These are phyloP conservation scores for Pilasporangium apinafurcum DNA, from an alignment of 352 stramenopile genomes.

Conservation along the genomic window DNA sequence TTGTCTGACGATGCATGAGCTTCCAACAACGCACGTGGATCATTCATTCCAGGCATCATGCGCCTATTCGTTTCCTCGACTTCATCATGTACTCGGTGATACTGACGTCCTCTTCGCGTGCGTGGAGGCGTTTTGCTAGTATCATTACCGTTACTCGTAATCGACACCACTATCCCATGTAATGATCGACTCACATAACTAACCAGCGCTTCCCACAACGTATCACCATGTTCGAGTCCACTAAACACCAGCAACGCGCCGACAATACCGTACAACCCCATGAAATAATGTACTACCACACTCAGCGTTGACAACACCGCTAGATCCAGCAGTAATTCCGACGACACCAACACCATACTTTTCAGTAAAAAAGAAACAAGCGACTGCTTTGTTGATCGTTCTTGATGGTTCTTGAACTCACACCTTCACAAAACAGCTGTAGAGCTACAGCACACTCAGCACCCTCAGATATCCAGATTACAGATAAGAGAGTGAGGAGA, in stretches of 20 bases:
- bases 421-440: too few species aligned
- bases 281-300: conserved; percentile 59
- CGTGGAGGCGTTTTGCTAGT: not conserved
- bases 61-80: not conserved
- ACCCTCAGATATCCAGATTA: too few species aligned
- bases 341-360: conserved; percentile 3
- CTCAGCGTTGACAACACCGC: conserved; percentile 45
- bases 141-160: not conserved
- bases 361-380: too few species aligned
- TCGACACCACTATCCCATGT: too few species aligned
- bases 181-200: too few species aligned
- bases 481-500: too few species aligned
- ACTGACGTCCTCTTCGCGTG: not conserved
- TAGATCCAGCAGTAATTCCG: conserved; percentile 46
- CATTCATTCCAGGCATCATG: too few species aligned
- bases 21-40: conserved; percentile 6
- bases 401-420: too few species aligned
- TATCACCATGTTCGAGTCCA: conserved; percentile 28
- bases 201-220: conserved; percentile 1
- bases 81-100: not conserved
- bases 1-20: too few species aligned
- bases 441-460: too few species aligned
- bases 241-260: conserved; percentile 28
- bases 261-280: conserved; percentile 45
- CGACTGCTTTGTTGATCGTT: too few species aligned